Base-by-base conservation (phyloP, 805 yeast genomes). In the Pichia eremophila region DNA sequence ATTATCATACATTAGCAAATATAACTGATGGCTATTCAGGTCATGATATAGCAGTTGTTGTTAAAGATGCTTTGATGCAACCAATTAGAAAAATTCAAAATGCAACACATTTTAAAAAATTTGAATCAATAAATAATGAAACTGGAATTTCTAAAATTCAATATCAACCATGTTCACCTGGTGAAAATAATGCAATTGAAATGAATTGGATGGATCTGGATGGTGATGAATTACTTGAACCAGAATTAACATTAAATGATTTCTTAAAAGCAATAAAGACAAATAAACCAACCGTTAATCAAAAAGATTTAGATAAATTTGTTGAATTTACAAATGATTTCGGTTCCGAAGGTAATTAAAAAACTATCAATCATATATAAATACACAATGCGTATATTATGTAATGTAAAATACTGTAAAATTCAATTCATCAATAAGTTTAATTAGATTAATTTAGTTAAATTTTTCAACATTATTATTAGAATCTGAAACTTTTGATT, bases 11-110 rank as follows among this genome's bases (percentile, higher is more conserved):
- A 1, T 72, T 93, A 54, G 97, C 93, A 0, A 89, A 84, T 48
- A 83, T 93, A 89, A 91, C 98, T 0, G 95, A 88, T 7, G 99
- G 99, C 10, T 91, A 93, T 65, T 88, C 96, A 2, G 99, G 99
- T 46, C 95, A 91, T 62, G 99, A 93, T 74, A 78, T 93, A 39
- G 91, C 97, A 0, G 96, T 93, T 34, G 95, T 89, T 11, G 99
- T 93, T 4, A 81, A 95, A 57, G 99, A 93, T 65, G 98, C 98
- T 0, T 71, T 93, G 56, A 93, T 93, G 99, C 95, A 91, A 65
- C 99, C 99, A 2, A 88, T 93, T 50, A 77, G 99, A 58, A 89
- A 88, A 62, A 88, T 93, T 53, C 98, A 91, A 66, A 83, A 79
- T 60, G 97, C 99, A 0, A 93, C 99, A 0, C 99, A 93, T 71